Conservation (phyloP, 257 asterid species). For the Avicennia marina region DNA sequence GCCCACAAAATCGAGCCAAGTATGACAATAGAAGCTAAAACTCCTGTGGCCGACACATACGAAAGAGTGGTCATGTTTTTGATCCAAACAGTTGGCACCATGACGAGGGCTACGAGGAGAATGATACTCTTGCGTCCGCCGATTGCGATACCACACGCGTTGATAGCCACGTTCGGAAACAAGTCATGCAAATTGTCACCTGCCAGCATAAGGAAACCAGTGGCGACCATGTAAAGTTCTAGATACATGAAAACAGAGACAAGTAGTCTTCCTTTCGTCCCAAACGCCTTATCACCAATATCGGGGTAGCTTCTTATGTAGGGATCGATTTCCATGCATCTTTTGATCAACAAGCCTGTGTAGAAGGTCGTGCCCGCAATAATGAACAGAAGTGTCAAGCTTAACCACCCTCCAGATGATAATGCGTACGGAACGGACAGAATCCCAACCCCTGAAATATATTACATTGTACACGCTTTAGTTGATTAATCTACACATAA, state of each 20-base stretch:
- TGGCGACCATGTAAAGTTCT: conserved; percentile 78
- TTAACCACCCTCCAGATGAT: conserved; percentile 83
- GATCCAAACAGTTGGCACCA: conserved; percentile 72
- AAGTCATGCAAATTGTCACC: conserved; percentile 70
- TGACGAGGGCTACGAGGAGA: conserved; percentile 44
- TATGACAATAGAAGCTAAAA: conserved; percentile 64
- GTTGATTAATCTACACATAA: too few relatives aligned
- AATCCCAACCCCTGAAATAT: conserved; percentile 74
- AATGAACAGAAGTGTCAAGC: conserved; percentile 54
- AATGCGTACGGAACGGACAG: conserved; percentile 77
- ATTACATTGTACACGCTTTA: too few relatives aligned
- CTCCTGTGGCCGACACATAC: conserved; percentile 76
- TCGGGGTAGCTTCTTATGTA: conserved; percentile 66
- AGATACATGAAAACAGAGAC: conserved; percentile 57
- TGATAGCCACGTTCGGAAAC: conserved; percentile 33
- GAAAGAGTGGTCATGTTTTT: conserved; percentile 74
- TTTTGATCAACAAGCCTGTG: conserved; percentile 62
- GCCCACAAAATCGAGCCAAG: conserved; percentile 59
- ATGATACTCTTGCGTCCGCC: conserved; percentile 53
- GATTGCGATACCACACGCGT: conserved; percentile 33
- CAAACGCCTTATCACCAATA: conserved; percentile 75
- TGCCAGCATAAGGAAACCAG: conserved; percentile 82
- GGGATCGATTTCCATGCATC: conserved; percentile 80
- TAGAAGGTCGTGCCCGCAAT: conserved; percentile 63
- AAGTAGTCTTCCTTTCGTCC: conserved; percentile 46